These are phyloP conservation scores for Dryadomyces quercivorus DNA, from an alignment of 2,329 filamentous ascomycete genomes.

Conservation along the genomic window DNA sequence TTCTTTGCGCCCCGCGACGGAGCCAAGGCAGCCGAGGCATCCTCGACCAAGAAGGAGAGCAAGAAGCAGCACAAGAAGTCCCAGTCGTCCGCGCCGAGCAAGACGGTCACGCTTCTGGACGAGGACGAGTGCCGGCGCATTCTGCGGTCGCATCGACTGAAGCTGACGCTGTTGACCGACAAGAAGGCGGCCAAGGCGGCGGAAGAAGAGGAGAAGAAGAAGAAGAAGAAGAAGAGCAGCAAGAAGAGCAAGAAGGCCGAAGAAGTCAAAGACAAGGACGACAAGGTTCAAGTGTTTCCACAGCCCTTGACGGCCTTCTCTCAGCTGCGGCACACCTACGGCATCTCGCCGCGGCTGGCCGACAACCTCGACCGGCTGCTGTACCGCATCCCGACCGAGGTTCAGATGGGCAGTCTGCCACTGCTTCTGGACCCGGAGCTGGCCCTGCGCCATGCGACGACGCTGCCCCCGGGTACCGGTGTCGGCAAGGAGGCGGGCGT, in stretches of 20 bases:
- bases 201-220: conserved; percentile 22
- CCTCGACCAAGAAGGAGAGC: conserved; percentile 8
- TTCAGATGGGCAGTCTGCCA: conserved; percentile 79
- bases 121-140: conserved; percentile 63
- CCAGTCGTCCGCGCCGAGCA: conserved; percentile 17
- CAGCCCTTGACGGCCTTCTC: conserved; percentile 68
- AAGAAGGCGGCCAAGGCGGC: conserved; percentile 39
- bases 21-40: background rate
- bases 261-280: conserved; percentile 30
- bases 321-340: conserved; percentile 58
- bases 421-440: conserved; percentile 52
- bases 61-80: conserved; percentile 25
- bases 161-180: conserved; percentile 61
- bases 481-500: conserved; percentile 28
- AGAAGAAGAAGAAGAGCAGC: conserved; percentile 31
- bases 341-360: conserved; percentile 59
- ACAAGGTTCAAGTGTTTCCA: conserved; percentile 57
- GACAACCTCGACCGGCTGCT: conserved; percentile 76
- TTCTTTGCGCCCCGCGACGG: conserved; percentile 42
- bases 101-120: conserved; percentile 30
- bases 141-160: conserved; percentile 70
- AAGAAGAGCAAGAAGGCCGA: conserved; percentile 28
- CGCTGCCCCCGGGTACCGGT: background rate
- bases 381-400: conserved; percentile 81
- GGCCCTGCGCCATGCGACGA: conserved; percentile 28